Evolutionary conservation across 768 basidiomycete genomes (phyloP).

Genomic region (Psilocybe cubensis): DNA sequence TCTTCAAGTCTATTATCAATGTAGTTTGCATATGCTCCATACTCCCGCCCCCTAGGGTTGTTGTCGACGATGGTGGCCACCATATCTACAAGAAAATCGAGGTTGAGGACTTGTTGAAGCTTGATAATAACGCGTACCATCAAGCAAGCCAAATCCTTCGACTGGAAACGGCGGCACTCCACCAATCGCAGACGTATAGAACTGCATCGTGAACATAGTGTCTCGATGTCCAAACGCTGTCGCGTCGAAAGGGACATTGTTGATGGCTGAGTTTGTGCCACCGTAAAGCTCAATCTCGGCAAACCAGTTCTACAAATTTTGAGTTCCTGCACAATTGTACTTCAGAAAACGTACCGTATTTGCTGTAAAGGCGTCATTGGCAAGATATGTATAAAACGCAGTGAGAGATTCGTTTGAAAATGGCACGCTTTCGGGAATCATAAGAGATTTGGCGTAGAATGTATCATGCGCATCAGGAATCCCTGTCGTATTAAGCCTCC

Average conservation of each 20-base stretch:
- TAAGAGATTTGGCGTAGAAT: conserved; percentile 44
- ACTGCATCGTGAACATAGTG: conserved; percentile 50
- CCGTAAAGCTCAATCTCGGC: conserved; percentile 47
- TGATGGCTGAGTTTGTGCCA: conserved; percentile 49
- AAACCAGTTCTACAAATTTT: conserved; percentile 21
- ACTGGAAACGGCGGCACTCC: conserved; percentile 44
- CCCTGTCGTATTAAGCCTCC: conserved; percentile 19
- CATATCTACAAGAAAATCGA: conserved; percentile 28
- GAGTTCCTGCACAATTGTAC: not conserved
- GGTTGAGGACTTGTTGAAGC: not conserved
- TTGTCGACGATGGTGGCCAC: conserved; percentile 34
- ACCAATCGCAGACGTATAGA: conserved; percentile 47
- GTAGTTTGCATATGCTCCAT: conserved; percentile 47
- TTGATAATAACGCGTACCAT: conserved; percentile 29
- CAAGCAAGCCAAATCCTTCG: conserved; percentile 46
- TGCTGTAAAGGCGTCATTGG: conserved; percentile 35
- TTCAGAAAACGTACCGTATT: conserved; percentile 27
- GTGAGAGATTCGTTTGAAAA: conserved; percentile 32
- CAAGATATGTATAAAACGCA: conserved; percentile 42
- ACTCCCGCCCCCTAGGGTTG: conserved; percentile 36
- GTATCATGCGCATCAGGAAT: conserved; percentile 39
- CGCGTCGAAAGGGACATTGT: conserved; percentile 37
- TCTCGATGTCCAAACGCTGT: conserved; percentile 51
- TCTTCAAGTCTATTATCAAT: conserved; percentile 40
- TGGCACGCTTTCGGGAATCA: conserved; percentile 36